Conservation (phyloP, 139 green algal species). For the Coccomyxa sp. region DNA sequence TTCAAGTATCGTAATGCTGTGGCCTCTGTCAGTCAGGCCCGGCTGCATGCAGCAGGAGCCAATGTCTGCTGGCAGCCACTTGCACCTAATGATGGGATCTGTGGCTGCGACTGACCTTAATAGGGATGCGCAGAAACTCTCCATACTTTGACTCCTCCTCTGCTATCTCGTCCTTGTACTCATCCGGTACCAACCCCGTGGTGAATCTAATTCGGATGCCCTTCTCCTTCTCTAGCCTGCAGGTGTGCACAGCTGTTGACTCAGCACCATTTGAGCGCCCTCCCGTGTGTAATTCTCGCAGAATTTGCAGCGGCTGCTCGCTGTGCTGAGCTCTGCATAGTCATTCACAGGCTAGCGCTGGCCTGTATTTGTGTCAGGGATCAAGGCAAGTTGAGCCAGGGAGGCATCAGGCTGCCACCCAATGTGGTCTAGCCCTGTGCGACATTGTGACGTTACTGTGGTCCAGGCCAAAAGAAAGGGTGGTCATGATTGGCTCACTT, state of each 20-base stretch:
- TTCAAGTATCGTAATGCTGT: neutral
- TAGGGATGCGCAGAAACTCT: constrained; percentile 43
- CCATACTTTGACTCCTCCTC: constrained; percentile 28
- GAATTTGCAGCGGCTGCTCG: neutral
- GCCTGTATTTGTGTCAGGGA: neutral
- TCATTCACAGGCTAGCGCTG: too few relatives aligned
- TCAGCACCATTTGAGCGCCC: neutral
- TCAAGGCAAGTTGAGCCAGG: neutral
- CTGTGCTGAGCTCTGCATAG: too few relatives aligned
- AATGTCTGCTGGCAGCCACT: too few relatives aligned
- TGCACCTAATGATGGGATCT: too few relatives aligned
- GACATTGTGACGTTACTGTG: too few relatives aligned
- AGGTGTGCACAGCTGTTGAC: neutral
- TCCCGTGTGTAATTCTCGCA: neutral
- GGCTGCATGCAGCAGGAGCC: neutral
- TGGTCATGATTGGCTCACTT: constrained; percentile 2
- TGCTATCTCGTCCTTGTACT: constrained; percentile 18
- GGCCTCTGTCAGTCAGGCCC: too few relatives aligned
- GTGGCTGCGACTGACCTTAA: constrained; percentile 1
- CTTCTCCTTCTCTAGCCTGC: constrained; percentile 29
- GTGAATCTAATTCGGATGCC: constrained; percentile 55
- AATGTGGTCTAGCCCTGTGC: too few relatives aligned
- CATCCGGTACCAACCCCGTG: constrained; percentile 29
- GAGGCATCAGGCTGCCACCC: too few relatives aligned
- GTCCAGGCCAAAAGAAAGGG: too few relatives aligned